Percentiles rank a stretch among this genome's conserved stretches.
phyloP scores from a whole-genome alignment of 306 rosid species.

The Citrullus amarus region DNA sequence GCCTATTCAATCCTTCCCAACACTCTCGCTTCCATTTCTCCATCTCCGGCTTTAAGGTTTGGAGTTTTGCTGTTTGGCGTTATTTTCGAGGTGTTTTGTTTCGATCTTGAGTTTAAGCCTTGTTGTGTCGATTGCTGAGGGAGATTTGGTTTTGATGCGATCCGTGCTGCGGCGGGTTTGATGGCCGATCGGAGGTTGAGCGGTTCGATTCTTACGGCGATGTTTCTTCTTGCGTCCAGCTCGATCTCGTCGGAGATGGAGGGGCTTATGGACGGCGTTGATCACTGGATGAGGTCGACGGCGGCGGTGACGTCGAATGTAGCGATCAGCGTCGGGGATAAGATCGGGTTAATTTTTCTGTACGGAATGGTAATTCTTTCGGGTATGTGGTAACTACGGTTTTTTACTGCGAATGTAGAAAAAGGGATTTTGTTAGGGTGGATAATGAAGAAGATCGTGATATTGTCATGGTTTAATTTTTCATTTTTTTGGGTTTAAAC shows the following conservation, averaged over 20 bases:
- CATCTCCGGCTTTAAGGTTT: conserved; percentile 5
- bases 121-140: conserved; percentile 63
- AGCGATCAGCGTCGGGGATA: conserved; percentile 16
- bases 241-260: conserved; percentile 26
- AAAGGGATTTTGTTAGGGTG: conserved; percentile 20
- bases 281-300: conserved; percentile 8
- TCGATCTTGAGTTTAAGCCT: conserved; percentile 39
- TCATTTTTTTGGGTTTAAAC: neutral
- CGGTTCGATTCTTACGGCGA: conserved; percentile 49
- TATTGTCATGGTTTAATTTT: neutral
- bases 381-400: conserved; percentile 48
- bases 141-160: conserved; percentile 48
- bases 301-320: conserved; percentile 9
- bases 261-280: conserved; percentile 28
- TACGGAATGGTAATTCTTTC: conserved; percentile 40
- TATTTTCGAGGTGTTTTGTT: conserved; percentile 39
- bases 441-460: conserved; percentile 14
- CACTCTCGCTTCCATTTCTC: conserved; percentile 10
- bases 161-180: conserved; percentile 32
- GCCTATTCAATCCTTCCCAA: conserved; percentile 26
- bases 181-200: conserved; percentile 35
- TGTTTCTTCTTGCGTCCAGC: conserved; percentile 23
- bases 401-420: conserved; percentile 57
- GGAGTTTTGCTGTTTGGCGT: conserved; percentile 12
- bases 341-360: conserved; percentile 25